Percentiles rank a stretch among this genome's conserved stretches.
phyloP scores from a whole-genome alignment of 2,329 filamentous ascomycete genomes.

The Cladosporium sp. region DNA sequence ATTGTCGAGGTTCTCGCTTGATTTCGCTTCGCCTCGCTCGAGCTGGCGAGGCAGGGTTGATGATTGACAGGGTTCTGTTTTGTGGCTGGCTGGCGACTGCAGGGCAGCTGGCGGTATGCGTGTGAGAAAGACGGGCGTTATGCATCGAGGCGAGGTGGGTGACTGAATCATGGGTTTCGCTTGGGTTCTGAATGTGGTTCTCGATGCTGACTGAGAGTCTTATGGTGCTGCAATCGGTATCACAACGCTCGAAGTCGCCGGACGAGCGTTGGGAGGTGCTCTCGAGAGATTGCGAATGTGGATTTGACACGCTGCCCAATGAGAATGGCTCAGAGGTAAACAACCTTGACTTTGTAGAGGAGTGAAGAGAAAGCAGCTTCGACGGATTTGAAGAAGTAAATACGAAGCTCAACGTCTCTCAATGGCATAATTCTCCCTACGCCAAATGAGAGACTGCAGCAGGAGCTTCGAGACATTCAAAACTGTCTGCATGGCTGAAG shows the following conservation, averaged over 20 bases:
- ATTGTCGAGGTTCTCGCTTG: background rate
- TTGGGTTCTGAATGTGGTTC: background rate
- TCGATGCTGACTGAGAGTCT: background rate
- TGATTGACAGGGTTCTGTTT: background rate
- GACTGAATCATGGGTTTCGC: background rate
- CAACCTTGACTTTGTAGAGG: background rate
- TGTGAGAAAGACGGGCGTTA: background rate
- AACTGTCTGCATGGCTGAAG: background rate
- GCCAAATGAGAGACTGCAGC: background rate
- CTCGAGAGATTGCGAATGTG: background rate
- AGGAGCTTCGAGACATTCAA: background rate
- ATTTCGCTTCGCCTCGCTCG: background rate
- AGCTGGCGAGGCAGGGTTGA: background rate
- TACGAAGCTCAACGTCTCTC: background rate
- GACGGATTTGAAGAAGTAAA: background rate
- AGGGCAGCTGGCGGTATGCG: background rate
- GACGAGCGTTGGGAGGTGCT: background rate
- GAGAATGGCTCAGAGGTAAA: background rate
- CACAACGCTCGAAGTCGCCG: background rate
- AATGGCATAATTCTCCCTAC: background rate
- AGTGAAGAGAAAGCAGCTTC: background rate
- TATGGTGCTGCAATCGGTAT: background rate
- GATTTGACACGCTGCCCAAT: background rate
- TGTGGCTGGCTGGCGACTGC: background rate
- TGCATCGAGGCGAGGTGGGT: background rate